Evolutionary conservation across 768 basidiomycete genomes (phyloP), one percentile per base, ranked within the genome.

Genomic region (Tulasnella sp.): DNA sequence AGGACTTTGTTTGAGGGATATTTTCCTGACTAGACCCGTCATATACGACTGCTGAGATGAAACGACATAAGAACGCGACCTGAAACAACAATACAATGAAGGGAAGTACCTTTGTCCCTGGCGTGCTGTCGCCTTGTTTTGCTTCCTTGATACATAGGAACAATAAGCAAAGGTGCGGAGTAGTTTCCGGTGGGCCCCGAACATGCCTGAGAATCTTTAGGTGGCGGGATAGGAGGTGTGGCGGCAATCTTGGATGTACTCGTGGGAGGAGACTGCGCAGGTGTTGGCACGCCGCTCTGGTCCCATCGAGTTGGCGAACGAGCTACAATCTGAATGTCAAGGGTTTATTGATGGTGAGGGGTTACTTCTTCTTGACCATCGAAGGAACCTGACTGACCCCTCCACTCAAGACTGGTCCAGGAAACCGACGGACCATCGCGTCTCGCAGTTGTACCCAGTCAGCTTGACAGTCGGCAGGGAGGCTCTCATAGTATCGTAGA

Each of bases 351-450:
- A 69, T 0, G 28, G 34, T 69, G 34, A 69, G 64, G 28, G 34
- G 1, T 11, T 4, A 28, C 34, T 54, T n/a, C 54, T 22, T 22
- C 54, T n/a, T 7, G 8, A 4, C 7, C 20, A 16, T 16, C 64
- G 64, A 5, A 14, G 18, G 14, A 46, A 14, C 16, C 46, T 34
- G 64, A 69, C 64, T 37, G 24, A 69, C 64, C 28, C 64, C 64
- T 34, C 64, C 64, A 37, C 64, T 37, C 37, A 28, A 20, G 31
- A 37, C 31, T 37, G 64, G 64, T 6, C 64, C 64, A 18, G 64
- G 64, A 69, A 69, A 69, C 64, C 64, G 64, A 18, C 34, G 64
- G 64, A 69, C 18, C 64, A 69, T 69, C 5, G 64, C 64, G 34
- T 69, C 64, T 37, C 64, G 64, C 34, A 69, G 31, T 22, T 69